A percentile compares a stretch with the other conserved stretches of the same genome.
phyloP scores from a whole-genome alignment of 2,329 filamentous ascomycete species.

The Ophiostoma himal-ulmi region DNA sequence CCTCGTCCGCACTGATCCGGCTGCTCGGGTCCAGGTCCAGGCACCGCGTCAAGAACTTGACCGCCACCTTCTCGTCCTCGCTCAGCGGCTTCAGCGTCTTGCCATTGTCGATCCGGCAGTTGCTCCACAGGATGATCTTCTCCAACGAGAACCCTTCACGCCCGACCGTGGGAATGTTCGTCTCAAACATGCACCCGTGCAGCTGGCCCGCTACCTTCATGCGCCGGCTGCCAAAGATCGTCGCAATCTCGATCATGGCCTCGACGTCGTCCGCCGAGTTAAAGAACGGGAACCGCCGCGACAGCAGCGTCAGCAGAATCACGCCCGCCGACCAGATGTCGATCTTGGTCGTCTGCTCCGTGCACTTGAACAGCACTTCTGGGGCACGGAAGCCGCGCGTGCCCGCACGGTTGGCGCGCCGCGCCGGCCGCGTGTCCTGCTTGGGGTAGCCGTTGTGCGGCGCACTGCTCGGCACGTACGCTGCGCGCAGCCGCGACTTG shows the following conservation, averaged over 20 bases:
- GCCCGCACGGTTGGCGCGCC: constrained; percentile 87
- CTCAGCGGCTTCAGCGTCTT: constrained; percentile 44
- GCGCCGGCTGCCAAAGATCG: constrained; percentile 78
- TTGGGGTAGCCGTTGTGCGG: constrained; percentile 70
- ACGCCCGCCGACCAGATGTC: constrained; percentile 97
- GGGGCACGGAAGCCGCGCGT: constrained; percentile 94
- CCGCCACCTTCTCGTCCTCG: constrained; percentile 64
- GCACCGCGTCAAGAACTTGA: constrained; percentile 65
- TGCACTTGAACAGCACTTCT: constrained; percentile 96
- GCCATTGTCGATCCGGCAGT: constrained; percentile 56
- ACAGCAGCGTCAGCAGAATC: constrained; percentile 92
- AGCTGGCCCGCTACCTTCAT: constrained; percentile 80
- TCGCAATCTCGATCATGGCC: constrained; percentile 93
- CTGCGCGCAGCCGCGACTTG: constrained; percentile 52
- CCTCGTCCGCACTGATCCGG: constrained; percentile 69
- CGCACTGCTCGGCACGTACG: constrained; percentile 44
- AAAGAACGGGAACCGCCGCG: constrained; percentile 93
- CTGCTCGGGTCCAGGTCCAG: constrained; percentile 70
- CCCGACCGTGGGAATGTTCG: constrained; percentile 84
- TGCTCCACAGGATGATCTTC: constrained; percentile 94
- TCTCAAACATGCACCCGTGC: constrained; percentile 89
- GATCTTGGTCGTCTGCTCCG: constrained; percentile 85
- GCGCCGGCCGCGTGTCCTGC: constrained; percentile 78
- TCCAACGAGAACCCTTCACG: constrained; percentile 80
- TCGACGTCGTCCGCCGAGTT: constrained; percentile 98